Base-by-base conservation (phyloP, 345 rosid species). In the Erucastrum elatum region DNA sequence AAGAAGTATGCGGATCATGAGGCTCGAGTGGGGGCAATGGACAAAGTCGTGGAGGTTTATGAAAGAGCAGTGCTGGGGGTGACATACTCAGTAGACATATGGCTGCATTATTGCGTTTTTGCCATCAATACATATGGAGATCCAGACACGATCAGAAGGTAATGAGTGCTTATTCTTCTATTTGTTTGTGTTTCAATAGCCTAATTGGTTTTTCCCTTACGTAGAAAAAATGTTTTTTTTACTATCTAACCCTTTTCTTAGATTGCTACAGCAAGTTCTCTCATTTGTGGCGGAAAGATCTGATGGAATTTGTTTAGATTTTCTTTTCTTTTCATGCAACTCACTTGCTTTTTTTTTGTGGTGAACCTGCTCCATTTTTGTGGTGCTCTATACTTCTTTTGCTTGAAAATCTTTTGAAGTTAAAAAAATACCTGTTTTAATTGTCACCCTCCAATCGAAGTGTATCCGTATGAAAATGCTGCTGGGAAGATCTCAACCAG, bases 1-100 rank as follows among this genome's bases (percentile, higher is more conserved):
- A 93, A 95, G 87, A 95, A 93, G 86, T 96, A 91, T 77, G 97
- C 97, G 8, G 97, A 96, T 86, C 97, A 93, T 71, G 99, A 96
- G 84, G 94, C 94, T 39, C 88, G 91, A 4, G 84, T 86, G 68
- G 93, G 96, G 58, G 90, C 91, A 46, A 85, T 90, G 90, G 98
- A 96, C 87, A 96, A 91, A 77, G 96, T 92, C 66, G 89, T 91
- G 81, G 98, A 91, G 86, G 98, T 96, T 80, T 96, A 91, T 75
- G 99, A 96, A 84, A 85, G 90, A 73, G 99, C 98, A 56, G 95
- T 93, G 77, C 87, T 81, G 61, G 97, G 88, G 65, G 98, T 96
- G 80, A 93, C 99, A 6, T 96, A 91, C 82, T 96, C 99, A 31
- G 99, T 96, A 79, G 99, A 96, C 81, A 93, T 96, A 51, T 93